Evolutionary conservation across 176 grass and related monocot genomes (phyloP), one percentile per base, ranked within the genome.

Genomic region (Alopecurus myosuroides): DNA sequence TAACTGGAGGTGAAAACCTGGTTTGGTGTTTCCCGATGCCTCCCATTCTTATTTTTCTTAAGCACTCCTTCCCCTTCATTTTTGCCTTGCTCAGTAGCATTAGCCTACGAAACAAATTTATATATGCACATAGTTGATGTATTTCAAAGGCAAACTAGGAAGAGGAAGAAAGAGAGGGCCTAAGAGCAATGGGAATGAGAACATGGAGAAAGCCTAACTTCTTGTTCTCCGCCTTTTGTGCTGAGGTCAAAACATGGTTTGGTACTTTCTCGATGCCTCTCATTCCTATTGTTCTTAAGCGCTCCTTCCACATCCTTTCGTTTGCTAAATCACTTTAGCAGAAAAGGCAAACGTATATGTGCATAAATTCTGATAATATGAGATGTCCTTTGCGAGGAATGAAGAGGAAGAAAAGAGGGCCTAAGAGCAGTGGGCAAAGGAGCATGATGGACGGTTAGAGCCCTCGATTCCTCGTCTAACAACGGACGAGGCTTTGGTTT

Each of bases 141-240:
- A 80, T n/a, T 9, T 64, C 33, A 23, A 28, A 10, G n/a, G 19
- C 56, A 20, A 76, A 39, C 77, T 28, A 9, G 77, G 69, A 85
- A 89, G 69, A 68, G 82, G 69, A 89, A 67, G 34, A 74, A 80
- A 81, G 11, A 68, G 76, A 89, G 70, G 20, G 52, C 39, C 18
- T 80, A 17, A 67, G 42, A 66, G 62, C 2, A 48, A 12, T 67
- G 1, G 78, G 61, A 80, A 10, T 36, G 42, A 29, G 29, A 84
- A 74, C 55, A 64, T 79, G 44, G 15, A 62, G 67, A 87, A 50
- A 25, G 29, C 49, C 62, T 34, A 66, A 18, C 48, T 22, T 35
- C 28, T 63, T 63, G 60, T 30, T 19, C 0, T 19, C 33, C 26
- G 8, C 31, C 31, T 34, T 31, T 10, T 19, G 15, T 34, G 30